A percentile compares a stretch with the other conserved stretches of the same genome.
These are phyloP conservation scores for Penicillium dipodomyicola DNA, from an alignment of 495 filamentous ascomycete genomes.

Conservation along the genomic window DNA sequence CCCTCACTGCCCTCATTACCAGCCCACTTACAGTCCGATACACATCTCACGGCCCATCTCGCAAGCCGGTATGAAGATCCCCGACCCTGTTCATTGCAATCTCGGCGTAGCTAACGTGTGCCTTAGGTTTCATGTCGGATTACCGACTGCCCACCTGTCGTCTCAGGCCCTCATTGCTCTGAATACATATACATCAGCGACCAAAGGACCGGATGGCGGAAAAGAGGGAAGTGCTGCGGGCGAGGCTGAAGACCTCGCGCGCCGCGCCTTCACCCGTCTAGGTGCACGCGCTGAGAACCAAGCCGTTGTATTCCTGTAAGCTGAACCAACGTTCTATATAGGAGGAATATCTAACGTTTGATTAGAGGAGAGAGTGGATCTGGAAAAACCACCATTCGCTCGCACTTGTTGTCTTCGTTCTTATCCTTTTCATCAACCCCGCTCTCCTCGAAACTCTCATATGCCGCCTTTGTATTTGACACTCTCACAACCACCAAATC, in stretches of 20 bases:
- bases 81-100: background rate
- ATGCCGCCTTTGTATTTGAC: constrained; percentile 92
- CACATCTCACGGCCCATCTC: constrained; percentile 90
- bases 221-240: constrained; percentile 83
- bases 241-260: constrained; percentile 85
- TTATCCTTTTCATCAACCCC: constrained; percentile 87
- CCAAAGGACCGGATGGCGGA: constrained; percentile 82
- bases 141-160: constrained; percentile 83
- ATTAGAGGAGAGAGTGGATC: constrained; percentile 83
- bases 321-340: constrained; percentile 9
- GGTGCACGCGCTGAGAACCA: constrained; percentile 90
- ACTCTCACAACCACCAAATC: constrained; percentile 97
- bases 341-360: constrained; percentile 4
- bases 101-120: constrained; percentile 18
- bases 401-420: constrained; percentile 79
- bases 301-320: constrained; percentile 87
- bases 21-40: constrained; percentile 91
- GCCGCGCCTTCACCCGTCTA: constrained; percentile 78
- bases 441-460: constrained; percentile 85
- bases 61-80: constrained; percentile 65
- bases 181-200: constrained; percentile 88
- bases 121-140: constrained; percentile 72
- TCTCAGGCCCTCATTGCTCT: constrained; percentile 86
- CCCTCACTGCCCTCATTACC: constrained; percentile 85
- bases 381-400: constrained; percentile 90